Conservation (phyloP, 768 basidiomycete genomes). For the Crassisporium funariophilum region DNA sequence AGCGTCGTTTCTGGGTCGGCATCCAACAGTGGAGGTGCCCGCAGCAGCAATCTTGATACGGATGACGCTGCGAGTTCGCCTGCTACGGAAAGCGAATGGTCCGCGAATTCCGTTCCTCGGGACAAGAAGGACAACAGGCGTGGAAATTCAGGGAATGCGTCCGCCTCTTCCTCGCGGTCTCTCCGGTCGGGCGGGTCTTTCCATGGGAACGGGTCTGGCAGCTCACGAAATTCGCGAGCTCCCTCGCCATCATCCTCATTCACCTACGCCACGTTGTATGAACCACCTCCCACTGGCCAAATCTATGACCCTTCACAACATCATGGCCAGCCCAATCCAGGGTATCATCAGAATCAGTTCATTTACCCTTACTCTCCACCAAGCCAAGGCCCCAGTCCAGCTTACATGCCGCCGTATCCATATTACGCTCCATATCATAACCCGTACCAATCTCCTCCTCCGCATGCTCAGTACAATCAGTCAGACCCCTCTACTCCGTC, state of each 20-base stretch:
- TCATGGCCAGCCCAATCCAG: constrained; percentile 31
- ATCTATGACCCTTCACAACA: constrained; percentile 54
- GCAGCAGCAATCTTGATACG: constrained; percentile 63
- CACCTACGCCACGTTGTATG: constrained; percentile 74
- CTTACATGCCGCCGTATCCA: constrained; percentile 43
- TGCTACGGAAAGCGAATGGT: constrained; percentile 84
- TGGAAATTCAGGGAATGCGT: constrained; percentile 40
- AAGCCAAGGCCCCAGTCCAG: constrained; percentile 37
- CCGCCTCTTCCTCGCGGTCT: constrained; percentile 62
- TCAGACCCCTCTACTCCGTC: constrained; percentile 36
- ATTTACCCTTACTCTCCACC: constrained; percentile 52
- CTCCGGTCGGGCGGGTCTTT: constrained; percentile 53
- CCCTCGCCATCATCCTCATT: constrained; percentile 80
- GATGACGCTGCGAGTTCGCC: constrained; percentile 74
- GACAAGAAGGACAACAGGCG: constrained; percentile 55
- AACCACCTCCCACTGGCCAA: constrained; percentile 47
- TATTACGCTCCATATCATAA: constrained; percentile 40
- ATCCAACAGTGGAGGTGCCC: constrained; percentile 48
- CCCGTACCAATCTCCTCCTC: constrained; percentile 39
- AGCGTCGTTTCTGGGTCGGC: constrained; percentile 67
- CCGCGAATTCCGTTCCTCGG: constrained; percentile 51
- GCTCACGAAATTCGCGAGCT: constrained; percentile 73
- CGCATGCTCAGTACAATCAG: constrained; percentile 31
- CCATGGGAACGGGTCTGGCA: constrained; percentile 49
- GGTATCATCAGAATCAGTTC: constrained; percentile 52